These are phyloP conservation scores for Pseudocercospora macadamiae DNA, from an alignment of 2,329 filamentous ascomycete species.

Conservation along the genomic window DNA sequence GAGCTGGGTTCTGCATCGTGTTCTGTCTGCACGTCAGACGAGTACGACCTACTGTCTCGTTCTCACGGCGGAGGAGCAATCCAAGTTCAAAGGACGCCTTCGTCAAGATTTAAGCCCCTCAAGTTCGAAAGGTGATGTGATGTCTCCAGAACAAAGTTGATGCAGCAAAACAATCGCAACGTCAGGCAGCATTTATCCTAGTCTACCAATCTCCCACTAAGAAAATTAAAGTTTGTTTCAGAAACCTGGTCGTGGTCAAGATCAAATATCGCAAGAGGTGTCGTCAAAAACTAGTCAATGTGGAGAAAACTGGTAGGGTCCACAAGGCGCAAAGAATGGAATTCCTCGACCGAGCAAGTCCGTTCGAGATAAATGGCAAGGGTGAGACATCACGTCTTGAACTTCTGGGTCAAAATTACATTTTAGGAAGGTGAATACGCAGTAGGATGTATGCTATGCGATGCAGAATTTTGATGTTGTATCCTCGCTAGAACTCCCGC, in stretches of 20 bases:
- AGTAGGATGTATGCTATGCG: not conserved
- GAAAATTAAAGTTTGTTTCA: not conserved
- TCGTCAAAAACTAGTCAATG: slow-evolving; percentile 1
- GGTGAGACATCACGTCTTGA: not conserved
- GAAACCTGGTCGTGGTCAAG: not conserved
- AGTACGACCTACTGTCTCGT: not conserved
- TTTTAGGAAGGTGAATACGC: no score
- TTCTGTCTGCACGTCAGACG: not conserved
- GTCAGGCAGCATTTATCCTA: not conserved
- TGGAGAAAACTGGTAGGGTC: no score
- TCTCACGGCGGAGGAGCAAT: not conserved
- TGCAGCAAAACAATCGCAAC: not conserved
- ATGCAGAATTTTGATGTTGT: not conserved
- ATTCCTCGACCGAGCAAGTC: not conserved
- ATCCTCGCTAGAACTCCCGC: not conserved
- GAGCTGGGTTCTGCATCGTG: not conserved
- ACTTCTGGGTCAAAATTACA: no score
- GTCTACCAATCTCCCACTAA: slow-evolving; percentile 4
- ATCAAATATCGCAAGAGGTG: not conserved
- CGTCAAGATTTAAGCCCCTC: not conserved
- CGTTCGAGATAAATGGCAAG: not conserved
- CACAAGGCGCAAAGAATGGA: no score
- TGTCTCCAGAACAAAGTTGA: not conserved
- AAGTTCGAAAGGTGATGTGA: not conserved
- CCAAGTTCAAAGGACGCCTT: not conserved